These are phyloP conservation scores for Sambucus nigra DNA, from an alignment of 129 eudicot species.

Conservation along the genomic window DNA sequence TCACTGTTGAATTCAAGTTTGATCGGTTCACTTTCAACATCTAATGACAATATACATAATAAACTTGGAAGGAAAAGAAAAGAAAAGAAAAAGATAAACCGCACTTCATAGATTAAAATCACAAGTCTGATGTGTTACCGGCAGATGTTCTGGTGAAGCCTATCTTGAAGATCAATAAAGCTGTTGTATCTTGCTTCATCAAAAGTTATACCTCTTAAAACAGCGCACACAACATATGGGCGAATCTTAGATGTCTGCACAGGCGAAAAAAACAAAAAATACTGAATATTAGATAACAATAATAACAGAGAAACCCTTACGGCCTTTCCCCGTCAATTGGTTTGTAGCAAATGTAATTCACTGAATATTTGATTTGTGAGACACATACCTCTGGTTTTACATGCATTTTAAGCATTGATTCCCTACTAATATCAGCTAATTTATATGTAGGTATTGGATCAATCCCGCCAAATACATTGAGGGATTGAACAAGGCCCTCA, in stretches of 20 bases:
- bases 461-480: slow-evolving; percentile 57
- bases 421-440: slow-evolving; percentile 26
- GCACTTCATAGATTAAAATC: neutral
- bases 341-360: neutral
- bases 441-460: slow-evolving; percentile 65
- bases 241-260: slow-evolving; percentile 69
- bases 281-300: neutral
- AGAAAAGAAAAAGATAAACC: neutral
- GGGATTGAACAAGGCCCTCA: slow-evolving; percentile 83
- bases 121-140: slow-evolving; percentile 26
- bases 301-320: slow-evolving; percentile 2
- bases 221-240: slow-evolving; percentile 86
- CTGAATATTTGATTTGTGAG: slow-evolving; percentile 7
- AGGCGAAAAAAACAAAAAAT: neutral
- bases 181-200: slow-evolving; percentile 89
- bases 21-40: too few species aligned
- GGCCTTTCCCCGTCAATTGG: neutral
- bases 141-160: slow-evolving; percentile 97
- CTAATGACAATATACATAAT: neutral
- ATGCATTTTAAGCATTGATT: slow-evolving; percentile 81
- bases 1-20: neutral
- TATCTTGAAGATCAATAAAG: slow-evolving; percentile 93
- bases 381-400: slow-evolving; percentile 70
- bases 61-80: too few species aligned
- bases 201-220: slow-evolving; percentile 80